phyloP scores from a whole-genome alignment of 352 stramenopile species.

The Phytopythium aichiense region DNA sequence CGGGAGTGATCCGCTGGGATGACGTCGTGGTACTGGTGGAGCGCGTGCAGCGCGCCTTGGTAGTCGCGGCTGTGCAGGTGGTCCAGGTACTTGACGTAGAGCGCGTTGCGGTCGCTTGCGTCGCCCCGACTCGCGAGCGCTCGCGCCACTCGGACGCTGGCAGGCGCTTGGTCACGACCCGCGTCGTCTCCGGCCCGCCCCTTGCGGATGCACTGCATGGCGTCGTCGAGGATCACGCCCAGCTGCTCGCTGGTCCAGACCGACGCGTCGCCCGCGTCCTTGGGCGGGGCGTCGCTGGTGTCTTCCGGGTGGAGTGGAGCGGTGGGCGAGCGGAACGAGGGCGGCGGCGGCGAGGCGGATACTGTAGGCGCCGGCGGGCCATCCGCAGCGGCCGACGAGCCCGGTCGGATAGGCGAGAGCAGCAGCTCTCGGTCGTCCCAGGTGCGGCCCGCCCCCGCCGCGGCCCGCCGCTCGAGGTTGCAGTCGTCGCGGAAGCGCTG shows the following conservation, averaged over 20 bases:
- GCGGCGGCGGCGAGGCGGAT: background rate
- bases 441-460: background rate
- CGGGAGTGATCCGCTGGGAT: slow-evolving; percentile 42
- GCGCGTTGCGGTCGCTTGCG: slow-evolving; percentile 21
- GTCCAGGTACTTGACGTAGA: slow-evolving; percentile 88
- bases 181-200: too few species aligned
- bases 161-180: background rate
- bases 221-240: slow-evolving; percentile 54
- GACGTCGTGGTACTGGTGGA: slow-evolving; percentile 95
- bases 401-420: slow-evolving; percentile 27
- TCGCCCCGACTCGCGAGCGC: background rate
- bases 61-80: slow-evolving; percentile 82
- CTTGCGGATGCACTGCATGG: slow-evolving; percentile 17
- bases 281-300: background rate
- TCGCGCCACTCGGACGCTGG: background rate
- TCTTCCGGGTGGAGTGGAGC: background rate
- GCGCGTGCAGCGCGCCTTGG: slow-evolving; percentile 77
- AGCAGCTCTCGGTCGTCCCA: slow-evolving; percentile 32
- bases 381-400: background rate
- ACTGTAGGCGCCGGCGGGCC: background rate
- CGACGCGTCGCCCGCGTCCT: slow-evolving; percentile 16
- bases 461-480: slow-evolving; percentile 14
- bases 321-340: slow-evolving; percentile 6
- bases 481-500: slow-evolving; percentile 37
- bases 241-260: slow-evolving; percentile 58